phyloP scores from a whole-genome alignment of 2,329 filamentous ascomycete genomes.

The Helotiales sp. region DNA sequence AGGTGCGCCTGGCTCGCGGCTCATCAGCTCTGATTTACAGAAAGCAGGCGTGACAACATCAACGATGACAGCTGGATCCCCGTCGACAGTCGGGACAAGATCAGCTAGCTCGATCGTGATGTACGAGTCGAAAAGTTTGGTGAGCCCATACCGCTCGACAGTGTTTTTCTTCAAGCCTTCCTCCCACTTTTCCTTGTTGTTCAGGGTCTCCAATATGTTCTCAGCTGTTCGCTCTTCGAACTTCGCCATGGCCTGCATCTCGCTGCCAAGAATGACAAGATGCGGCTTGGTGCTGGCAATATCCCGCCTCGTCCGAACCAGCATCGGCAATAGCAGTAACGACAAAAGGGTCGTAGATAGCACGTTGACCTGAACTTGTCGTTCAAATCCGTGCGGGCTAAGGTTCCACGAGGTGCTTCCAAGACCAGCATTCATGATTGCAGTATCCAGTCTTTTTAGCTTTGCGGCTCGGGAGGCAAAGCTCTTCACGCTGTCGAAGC shows the following conservation, averaged over 20 bases:
- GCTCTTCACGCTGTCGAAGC: conserved; percentile 18
- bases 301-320: background rate
- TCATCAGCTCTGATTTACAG: conserved; percentile 30
- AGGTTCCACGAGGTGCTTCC: conserved; percentile 9
- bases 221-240: conserved; percentile 38
- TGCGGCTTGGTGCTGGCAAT: conserved; percentile 39
- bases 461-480: conserved; percentile 12
- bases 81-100: conserved; percentile 17
- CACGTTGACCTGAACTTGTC: conserved; percentile 25
- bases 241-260: conserved; percentile 36
- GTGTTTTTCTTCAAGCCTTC: background rate
- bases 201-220: conserved; percentile 13
- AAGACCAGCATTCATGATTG: conserved; percentile 39
- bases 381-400: conserved; percentile 22
- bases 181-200: conserved; percentile 10
- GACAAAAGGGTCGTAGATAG: conserved; percentile 22
- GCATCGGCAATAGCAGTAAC: conserved; percentile 18
- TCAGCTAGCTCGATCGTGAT: conserved; percentile 25
- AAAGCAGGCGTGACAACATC: conserved; percentile 32
- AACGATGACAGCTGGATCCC: conserved; percentile 25
- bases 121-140: conserved; percentile 29
- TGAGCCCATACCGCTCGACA: conserved; percentile 28
- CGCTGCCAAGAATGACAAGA: conserved; percentile 43
- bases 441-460: conserved; percentile 42
- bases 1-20: conserved; percentile 2